Evolutionary conservation across 140 eudicot genomes (phyloP).

Genomic region (Bidens hawaiensis): DNA sequence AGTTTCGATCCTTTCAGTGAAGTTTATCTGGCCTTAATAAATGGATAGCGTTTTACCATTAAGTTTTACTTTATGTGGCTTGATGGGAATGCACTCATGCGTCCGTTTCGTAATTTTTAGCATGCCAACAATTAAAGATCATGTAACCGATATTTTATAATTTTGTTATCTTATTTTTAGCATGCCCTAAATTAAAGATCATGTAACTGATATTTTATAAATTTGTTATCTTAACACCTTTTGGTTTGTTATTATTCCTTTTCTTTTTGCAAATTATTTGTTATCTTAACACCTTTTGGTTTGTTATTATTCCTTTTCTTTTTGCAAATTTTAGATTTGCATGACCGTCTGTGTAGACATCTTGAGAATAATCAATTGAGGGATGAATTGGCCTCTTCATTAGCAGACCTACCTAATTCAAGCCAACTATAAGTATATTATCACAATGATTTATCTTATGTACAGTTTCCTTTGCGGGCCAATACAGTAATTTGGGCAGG

Average conservation of each 20-base stretch:
- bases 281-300: slow-evolving; percentile 7
- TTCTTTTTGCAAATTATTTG: background rate
- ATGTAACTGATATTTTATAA: slow-evolving; percentile 46
- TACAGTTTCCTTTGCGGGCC: too few relatives aligned
- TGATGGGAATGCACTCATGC: slow-evolving; percentile 78
- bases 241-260: background rate
- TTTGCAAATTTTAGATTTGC: too few relatives aligned
- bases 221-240: background rate
- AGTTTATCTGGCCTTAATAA: background rate
- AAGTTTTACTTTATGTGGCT: slow-evolving; percentile 62
- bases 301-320: background rate
- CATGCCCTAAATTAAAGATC: slow-evolving; percentile 66
- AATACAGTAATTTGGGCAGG: too few relatives aligned
- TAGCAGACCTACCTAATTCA: slow-evolving; percentile 63
- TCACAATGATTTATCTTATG: too few relatives aligned
- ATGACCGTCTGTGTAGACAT: slow-evolving; percentile 62
- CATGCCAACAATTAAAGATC: too few relatives aligned
- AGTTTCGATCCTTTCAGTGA: slow-evolving; percentile 28
- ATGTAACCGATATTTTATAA: too few relatives aligned
- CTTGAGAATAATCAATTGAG: slow-evolving; percentile 84
- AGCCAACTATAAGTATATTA: slow-evolving; percentile 70
- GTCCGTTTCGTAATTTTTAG: slow-evolving; percentile 94
- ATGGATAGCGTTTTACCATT: background rate
- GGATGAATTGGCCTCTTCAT: slow-evolving; percentile 64
- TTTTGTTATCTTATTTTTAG: too few relatives aligned